Base-by-base conservation (phyloP, 164 flowering plant genomes). In the Macadamia integrifolia region DNA sequence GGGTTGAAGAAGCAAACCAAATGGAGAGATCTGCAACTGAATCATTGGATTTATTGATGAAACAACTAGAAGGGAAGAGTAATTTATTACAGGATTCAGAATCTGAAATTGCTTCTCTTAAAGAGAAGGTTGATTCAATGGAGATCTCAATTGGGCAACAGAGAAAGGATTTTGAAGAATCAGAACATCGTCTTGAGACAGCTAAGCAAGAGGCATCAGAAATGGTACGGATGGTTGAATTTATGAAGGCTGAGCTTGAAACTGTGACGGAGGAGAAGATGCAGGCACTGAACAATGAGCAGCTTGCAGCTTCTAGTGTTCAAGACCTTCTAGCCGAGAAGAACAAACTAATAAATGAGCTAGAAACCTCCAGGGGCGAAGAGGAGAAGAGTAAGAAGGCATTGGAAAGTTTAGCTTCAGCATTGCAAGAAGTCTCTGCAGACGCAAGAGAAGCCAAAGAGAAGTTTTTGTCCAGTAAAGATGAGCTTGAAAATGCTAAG, bases 321-420 rank as follows among this genome's bases (percentile, higher is more conserved):
- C 86, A 86, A 66, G 80, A 61, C 64, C 79, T 91, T 18, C 70
- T 87, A 64, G 96, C 91, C 75, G 96, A 93, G 80, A 93, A 89
- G 81, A 86, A 83, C 69, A 82, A 86, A 62, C 90, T 93, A 58
- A 73, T 83, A 14, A 80, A 72, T 66, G 93, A 90, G 62, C 66
- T 93, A 70, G 94, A 86, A 65, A 77, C 61, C 66, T 77, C 85
- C 6, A 84, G 81, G 73, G 84, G 84, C 1, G 98, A 90, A 70
- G 97, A 91, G 69, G 93, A 88, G 73, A 91, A 87, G 82, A 87
- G 87, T 72, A 91, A 91, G 80, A 86, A 83, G 77, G 97, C 97
- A 9, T 86, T 90, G 89, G 97, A 94, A 68, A 91, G 89, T 70
- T 84, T 91, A 70, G 92, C 98, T n/a, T 82, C 91, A 1, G 95